A percentile compares a stretch with the other conserved stretches of the same genome.
These are phyloP conservation scores for Diaporthe longicolla DNA, from an alignment of 2,329 filamentous ascomycete species.

Conservation along the genomic window DNA sequence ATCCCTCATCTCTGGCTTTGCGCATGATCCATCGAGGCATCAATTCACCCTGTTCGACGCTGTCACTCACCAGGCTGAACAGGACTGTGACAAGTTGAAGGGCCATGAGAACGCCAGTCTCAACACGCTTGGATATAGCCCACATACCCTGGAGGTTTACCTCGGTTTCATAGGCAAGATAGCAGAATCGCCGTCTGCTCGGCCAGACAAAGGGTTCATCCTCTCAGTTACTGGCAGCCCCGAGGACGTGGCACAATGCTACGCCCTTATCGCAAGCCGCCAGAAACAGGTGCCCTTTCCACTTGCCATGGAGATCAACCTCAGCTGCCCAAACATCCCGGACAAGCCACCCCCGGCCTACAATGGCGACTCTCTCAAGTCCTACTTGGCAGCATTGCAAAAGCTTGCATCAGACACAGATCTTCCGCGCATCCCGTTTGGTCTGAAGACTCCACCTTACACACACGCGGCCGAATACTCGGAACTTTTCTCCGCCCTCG, in stretches of 20 bases:
- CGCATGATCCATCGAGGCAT: slow-evolving; percentile 71
- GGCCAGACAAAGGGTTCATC: slow-evolving; percentile 71
- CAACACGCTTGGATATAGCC: slow-evolving; percentile 83
- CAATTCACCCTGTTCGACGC: slow-evolving; percentile 76
- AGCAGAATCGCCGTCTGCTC: slow-evolving; percentile 45
- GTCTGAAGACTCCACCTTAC: slow-evolving; percentile 83
- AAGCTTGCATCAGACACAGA: slow-evolving; percentile 15
- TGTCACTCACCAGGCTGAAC: slow-evolving; percentile 46
- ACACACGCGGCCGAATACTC: slow-evolving; percentile 78
- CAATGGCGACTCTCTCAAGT: slow-evolving; percentile 61
- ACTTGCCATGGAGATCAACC: slow-evolving; percentile 81
- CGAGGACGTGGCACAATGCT: slow-evolving; percentile 69
- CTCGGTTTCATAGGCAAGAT: slow-evolving; percentile 68
- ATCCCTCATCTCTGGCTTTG: slow-evolving; percentile 74
- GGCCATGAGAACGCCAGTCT: slow-evolving; percentile 61
- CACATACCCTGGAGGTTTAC: slow-evolving; percentile 71
- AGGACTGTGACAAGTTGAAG: slow-evolving; percentile 34
- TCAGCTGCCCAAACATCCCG: slow-evolving; percentile 83
- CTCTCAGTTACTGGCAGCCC: slow-evolving; percentile 79
- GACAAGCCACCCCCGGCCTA: slow-evolving; percentile 80
- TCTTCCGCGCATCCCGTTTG: slow-evolving; percentile 57
- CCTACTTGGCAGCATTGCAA: slow-evolving; percentile 67
- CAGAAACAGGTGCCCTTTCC: slow-evolving; percentile 59
- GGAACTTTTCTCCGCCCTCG: slow-evolving; percentile 67
- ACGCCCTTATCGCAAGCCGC: slow-evolving; percentile 60